A percentile compares a stretch with the other conserved stretches of the same genome.
These are phyloP conservation scores for Volvox carteri DNA, from an alignment of 163 green algal genomes.

Conservation along the genomic window DNA sequence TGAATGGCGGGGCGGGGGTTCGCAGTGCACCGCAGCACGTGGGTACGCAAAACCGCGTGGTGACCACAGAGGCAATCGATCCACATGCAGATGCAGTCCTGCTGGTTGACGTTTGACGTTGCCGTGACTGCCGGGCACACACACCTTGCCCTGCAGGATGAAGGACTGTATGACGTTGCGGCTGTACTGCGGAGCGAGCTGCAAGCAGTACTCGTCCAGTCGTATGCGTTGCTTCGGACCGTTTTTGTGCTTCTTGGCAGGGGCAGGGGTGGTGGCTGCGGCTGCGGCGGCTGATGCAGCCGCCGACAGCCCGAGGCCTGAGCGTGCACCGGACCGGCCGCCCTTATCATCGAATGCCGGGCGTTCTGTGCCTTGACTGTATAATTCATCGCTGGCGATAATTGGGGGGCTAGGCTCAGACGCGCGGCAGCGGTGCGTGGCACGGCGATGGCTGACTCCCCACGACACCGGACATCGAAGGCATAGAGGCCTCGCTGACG, in stretches of 20 bases:
- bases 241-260: background rate
- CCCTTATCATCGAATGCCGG: too few relatives aligned
- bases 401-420: background rate
- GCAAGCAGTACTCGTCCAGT: conserved; percentile 89
- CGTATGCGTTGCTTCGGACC: conserved; percentile 70
- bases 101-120: too few relatives aligned
- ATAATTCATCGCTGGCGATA: background rate
- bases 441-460: background rate
- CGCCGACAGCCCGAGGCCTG: background rate
- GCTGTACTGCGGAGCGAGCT: conserved; percentile 81
- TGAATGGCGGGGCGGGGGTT: too few relatives aligned
- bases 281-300: background rate
- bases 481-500: background rate
- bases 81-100: too few relatives aligned
- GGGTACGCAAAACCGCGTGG: too few relatives aligned
- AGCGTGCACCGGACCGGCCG: background rate
- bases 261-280: background rate
- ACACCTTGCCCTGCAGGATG: conserved; percentile 91
- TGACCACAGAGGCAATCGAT: too few relatives aligned
- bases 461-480: background rate
- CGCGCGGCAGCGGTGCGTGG: background rate
- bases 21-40: too few relatives aligned
- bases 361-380: too few relatives aligned
- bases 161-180: conserved; percentile 90
- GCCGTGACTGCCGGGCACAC: conserved; percentile 2